Percentiles rank a stretch among this genome's conserved stretches.
Conservation (phyloP, 176 grass and related monocot species). For the Aegilops umbellulata region DNA sequence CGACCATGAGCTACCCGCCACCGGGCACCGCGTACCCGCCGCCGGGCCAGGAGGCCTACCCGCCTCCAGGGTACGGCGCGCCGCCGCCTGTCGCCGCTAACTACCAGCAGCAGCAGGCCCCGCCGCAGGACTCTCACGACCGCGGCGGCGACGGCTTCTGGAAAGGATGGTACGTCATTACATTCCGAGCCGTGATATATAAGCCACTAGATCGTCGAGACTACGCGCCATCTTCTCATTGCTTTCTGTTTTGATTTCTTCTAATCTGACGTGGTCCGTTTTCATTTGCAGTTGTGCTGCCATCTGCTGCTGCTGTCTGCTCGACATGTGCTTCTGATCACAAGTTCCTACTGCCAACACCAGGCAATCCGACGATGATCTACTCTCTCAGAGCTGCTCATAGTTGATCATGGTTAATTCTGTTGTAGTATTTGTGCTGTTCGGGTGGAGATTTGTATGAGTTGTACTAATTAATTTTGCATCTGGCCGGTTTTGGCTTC, state of each 20-base stretch:
- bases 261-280: neutral
- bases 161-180: slow-evolving; percentile 62
- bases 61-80: slow-evolving; percentile 46
- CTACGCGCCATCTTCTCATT: neutral
- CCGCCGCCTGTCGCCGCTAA: slow-evolving; percentile 40
- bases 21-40: slow-evolving; percentile 46
- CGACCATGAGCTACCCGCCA: slow-evolving; percentile 29
- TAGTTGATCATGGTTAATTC: neutral
- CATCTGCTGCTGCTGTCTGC: slow-evolving; percentile 66
- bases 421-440: neutral
- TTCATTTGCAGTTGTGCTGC: slow-evolving; percentile 52
- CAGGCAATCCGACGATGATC: neutral
- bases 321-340: slow-evolving; percentile 59
- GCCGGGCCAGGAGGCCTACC: slow-evolving; percentile 36
- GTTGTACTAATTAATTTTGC: neutral
- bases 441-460: neutral
- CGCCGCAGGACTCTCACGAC: slow-evolving; percentile 15
- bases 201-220: neutral
- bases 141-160: slow-evolving; percentile 50
- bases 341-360: neutral
- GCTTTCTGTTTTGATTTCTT: neutral
- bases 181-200: neutral
- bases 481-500: neutral
- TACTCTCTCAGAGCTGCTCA: neutral
- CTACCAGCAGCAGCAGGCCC: slow-evolving; percentile 23